Conservation (phyloP, 148 eudicot genomes). For the Chenopodium formosanum region DNA sequence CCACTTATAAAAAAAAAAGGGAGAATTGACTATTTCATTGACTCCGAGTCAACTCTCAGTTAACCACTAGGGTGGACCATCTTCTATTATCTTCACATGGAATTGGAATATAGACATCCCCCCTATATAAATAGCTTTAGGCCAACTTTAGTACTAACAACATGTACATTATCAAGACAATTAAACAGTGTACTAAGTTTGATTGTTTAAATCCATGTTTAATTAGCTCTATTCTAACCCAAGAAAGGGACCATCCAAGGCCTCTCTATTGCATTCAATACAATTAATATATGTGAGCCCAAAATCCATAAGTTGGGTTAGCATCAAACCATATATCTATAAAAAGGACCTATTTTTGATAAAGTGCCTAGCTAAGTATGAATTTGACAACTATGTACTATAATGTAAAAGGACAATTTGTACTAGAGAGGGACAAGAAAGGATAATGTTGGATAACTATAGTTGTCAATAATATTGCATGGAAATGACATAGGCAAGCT, state of each 20-base stretch:
- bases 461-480: neutral
- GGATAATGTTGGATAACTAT: neutral
- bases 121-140: neutral
- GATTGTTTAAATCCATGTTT: neutral
- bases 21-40: too few relatives aligned
- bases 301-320: slow-evolving; percentile 4
- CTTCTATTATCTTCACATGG: neutral
- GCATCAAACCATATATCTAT: neutral
- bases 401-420: neutral
- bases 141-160: neutral
- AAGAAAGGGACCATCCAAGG: neutral
- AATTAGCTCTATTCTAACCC: neutral
- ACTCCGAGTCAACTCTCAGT: too few relatives aligned
- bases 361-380: neutral
- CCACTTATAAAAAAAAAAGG: too few relatives aligned
- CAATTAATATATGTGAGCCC: neutral
- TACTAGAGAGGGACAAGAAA: neutral
- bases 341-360: neutral
- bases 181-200: neutral
- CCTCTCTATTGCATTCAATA: slow-evolving; percentile 13
- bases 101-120: neutral
- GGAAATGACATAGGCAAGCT: neutral
- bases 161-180: neutral
- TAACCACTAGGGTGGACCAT: neutral
- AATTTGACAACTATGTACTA: neutral